phyloP scores from a whole-genome alignment of 352 stramenopile genomes.

The Thalassiosira livingstoniorum region DNA sequence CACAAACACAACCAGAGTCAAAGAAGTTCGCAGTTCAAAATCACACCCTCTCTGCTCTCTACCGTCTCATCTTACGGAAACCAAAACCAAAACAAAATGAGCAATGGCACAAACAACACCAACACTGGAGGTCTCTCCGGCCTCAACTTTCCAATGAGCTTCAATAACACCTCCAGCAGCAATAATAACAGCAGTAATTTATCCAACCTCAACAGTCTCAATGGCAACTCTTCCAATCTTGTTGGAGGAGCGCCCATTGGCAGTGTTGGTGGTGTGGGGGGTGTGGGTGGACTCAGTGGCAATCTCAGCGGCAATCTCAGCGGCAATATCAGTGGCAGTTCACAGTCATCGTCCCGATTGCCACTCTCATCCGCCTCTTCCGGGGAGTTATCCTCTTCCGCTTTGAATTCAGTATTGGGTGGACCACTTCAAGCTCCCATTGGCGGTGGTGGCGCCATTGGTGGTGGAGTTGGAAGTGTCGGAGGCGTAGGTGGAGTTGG shows the following conservation, averaged over 20 bases:
- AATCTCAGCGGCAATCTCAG: background rate
- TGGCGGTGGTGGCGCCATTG: background rate
- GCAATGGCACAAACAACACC: background rate
- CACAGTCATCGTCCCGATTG: background rate
- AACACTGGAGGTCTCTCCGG: slow-evolving; percentile 2
- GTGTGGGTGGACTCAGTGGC: background rate
- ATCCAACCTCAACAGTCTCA: background rate
- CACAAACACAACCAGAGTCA: too few species aligned
- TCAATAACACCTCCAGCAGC: slow-evolving; percentile 21
- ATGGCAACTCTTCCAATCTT: slow-evolving; percentile 6
- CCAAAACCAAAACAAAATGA: too few species aligned
- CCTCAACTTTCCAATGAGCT: slow-evolving; percentile 30
- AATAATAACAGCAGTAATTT: slow-evolving; percentile 1
- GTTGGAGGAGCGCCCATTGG: background rate
- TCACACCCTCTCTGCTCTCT: too few species aligned
- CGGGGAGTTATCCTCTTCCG: background rate
- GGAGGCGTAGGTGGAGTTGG: background rate
- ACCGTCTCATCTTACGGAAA: too few species aligned
- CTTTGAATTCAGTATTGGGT: slow-evolving; percentile 14
- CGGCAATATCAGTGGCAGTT: background rate
- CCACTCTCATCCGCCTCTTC: background rate
- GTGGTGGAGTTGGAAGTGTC: background rate
- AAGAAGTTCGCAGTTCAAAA: too few species aligned
- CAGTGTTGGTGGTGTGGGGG: background rate
- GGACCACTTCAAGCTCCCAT: slow-evolving; percentile 18